Evolutionary conservation across 345 rosid species (phyloP), one percentile per base, ranked within the genome.

Genomic region (Hibiscus syriacus): DNA sequence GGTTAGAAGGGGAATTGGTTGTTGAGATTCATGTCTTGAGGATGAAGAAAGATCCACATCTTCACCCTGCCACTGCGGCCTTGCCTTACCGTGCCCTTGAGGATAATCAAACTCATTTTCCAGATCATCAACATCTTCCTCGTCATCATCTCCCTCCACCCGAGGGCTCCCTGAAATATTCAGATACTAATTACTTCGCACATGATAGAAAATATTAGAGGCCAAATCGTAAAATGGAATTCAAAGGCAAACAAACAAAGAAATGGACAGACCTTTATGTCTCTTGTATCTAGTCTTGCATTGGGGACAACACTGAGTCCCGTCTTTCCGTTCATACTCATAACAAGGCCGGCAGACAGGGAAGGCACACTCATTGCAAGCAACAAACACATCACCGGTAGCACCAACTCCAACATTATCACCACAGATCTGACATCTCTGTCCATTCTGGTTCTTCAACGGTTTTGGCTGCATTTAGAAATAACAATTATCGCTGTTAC

Each of bases 291-390:
- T 87, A 76, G 96, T 92, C 88, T 95, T 95, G 93, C 99, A 95
- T 75, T 95, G 98, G 6, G 99, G 99, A 76, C 99, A 95, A 69
- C 89, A 83, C 80, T 92, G 99, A 66, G 96, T 92, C 45, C 99
- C 99, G 70, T 95, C 99, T 78, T 90, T 95, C 70, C 98, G 86
- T 78, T 95, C 99, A 58, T 95, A 95, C 81, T 95, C 99, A 39
- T 95, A 95, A 69, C 99, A 95, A 77, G 99, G 92, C 14, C 92
- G 89, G 72, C 99, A 95, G 73, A 95, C 99, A 14, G 99, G 99
- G 77, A 95, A 95, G 54, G 87, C 99, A 82, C 99, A 95, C 80
- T 95, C 99, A 70, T 92, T 92, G 78, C 99, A 95, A 77, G 98
- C 98, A 45, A 95, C 99, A 73, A 92, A 95, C 48, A 82, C 70